These are phyloP conservation scores for Forsythia viridissima DNA, from an alignment of 257 asterid genomes.

Conservation along the genomic window DNA sequence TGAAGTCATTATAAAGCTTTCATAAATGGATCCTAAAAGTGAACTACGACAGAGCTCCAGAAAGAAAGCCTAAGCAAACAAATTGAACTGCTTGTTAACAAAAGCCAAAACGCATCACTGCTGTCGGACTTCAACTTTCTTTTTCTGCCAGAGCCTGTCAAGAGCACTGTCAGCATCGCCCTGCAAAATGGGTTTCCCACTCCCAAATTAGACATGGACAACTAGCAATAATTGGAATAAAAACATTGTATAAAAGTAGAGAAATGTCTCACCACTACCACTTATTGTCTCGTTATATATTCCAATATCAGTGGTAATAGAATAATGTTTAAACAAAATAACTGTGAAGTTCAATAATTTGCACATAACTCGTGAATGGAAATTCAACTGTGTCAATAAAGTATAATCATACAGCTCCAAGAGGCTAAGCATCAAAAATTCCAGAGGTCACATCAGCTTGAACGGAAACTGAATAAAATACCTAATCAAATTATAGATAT, in stretches of 20 bases:
- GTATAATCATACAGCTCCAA: not conserved
- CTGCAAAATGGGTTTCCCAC: not conserved
- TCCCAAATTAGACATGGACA: not conserved
- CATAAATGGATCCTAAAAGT: not conserved
- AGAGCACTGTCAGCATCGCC: constrained; percentile 1
- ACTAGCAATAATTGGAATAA: not conserved
- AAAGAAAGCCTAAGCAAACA: not conserved
- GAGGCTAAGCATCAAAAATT: not conserved
- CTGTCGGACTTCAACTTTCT: not conserved
- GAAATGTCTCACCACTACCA: not conserved
- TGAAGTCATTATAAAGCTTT: not conserved
- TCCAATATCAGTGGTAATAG: not conserved
- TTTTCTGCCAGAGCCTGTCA: not conserved
- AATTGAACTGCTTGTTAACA: not conserved
- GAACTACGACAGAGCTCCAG: not conserved
- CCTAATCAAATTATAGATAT: too few relatives aligned
- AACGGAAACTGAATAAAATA: not conserved
- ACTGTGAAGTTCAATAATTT: not conserved
- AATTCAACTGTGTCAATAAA: not conserved
- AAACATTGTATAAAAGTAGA: not conserved
- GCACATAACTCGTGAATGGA: not conserved
- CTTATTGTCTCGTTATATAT: not conserved
- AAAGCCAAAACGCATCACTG: not conserved
- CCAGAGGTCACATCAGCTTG: not conserved
- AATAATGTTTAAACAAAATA: not conserved